A percentile compares a stretch with the other conserved stretches of the same genome.
Conservation (phyloP, 2,329 filamentous ascomycete species). For the Thielaviopsis euricoi region DNA sequence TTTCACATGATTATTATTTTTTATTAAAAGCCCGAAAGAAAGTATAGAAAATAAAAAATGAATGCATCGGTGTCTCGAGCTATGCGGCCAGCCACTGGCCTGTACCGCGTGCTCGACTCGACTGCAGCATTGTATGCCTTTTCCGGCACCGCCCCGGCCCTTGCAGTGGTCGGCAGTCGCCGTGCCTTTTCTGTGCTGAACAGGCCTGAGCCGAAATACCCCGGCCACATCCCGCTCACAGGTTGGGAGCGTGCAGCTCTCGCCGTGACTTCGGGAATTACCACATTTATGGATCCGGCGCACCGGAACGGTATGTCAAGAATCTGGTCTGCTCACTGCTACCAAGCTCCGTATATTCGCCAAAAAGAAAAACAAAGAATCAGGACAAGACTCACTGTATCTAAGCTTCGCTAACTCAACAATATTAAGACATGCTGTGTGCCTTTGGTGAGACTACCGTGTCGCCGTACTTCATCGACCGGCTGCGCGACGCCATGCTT, state of each 20-base stretch:
- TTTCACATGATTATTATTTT: neutral
- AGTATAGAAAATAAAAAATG: no score
- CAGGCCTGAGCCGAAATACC: constrained; percentile 74
- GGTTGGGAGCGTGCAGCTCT: constrained; percentile 58
- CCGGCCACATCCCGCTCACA: constrained; percentile 82
- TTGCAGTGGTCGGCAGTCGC: neutral
- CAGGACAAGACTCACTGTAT: neutral
- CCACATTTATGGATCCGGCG: constrained; percentile 50
- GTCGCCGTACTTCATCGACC: constrained; percentile 86
- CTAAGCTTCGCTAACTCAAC: neutral
- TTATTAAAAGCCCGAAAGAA: no score
- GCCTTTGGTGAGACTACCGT: constrained; percentile 88
- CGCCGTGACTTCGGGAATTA: constrained; percentile 45
- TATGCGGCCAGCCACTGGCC: neutral
- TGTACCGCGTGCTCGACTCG: neutral
- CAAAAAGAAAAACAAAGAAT: no score
- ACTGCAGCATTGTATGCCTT: neutral
- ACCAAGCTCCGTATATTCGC: neutral
- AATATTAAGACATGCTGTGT: constrained; percentile 64
- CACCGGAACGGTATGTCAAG: constrained; percentile 53
- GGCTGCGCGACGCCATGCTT: constrained; percentile 86
- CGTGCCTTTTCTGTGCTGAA: constrained; percentile 63
- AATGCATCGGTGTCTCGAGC: no score
- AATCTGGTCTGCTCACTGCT: neutral
- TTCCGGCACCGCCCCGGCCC: neutral